Percentiles rank a stretch among this genome's conserved stretches.
These are phyloP conservation scores for Microbotryum lychnidis-dioicae DNA, from an alignment of 1,284 basidiomycete genomes.

Conservation along the genomic window DNA sequence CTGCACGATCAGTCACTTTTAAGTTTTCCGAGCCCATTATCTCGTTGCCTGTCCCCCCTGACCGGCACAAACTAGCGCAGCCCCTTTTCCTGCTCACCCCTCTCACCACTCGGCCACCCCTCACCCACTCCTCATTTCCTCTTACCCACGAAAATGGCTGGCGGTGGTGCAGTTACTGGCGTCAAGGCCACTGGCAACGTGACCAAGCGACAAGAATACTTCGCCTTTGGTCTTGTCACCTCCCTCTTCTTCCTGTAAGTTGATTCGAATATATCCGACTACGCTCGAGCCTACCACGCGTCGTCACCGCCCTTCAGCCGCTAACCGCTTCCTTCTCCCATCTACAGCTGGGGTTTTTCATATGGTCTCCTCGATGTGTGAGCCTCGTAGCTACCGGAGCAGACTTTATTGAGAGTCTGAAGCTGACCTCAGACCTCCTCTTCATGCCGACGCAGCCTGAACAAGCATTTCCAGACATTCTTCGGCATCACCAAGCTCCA, in stretches of 20 bases:
- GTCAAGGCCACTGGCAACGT: slow-evolving; percentile 10
- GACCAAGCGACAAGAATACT: slow-evolving; percentile 32
- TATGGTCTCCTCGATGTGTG: slow-evolving; percentile 66
- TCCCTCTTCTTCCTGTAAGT: slow-evolving; percentile 14
- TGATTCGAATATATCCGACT: slow-evolving; percentile 5
- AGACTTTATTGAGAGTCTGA: no score
- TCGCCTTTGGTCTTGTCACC: slow-evolving; percentile 46
- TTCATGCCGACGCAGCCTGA: slow-evolving; percentile 42
- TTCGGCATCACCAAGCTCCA: slow-evolving; percentile 65
- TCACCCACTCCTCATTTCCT: no score
- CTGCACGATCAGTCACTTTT: no score
- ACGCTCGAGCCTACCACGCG: background rate
- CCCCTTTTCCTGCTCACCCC: no score
- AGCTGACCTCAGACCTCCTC: background rate
- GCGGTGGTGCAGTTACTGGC: slow-evolving; percentile 8
- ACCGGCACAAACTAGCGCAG: no score
- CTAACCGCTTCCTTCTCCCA: background rate
- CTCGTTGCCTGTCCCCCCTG: no score
- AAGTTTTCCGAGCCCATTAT: no score
- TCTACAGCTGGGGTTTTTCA: slow-evolving; percentile 36
- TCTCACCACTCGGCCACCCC: no score
- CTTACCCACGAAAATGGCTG: slow-evolving; percentile 19
- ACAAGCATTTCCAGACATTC: slow-evolving; percentile 61
- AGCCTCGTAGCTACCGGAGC: background rate
- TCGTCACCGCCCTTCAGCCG: background rate